Evolutionary conservation across 805 yeast genomes (phyloP), one percentile per base, ranked within the genome.

Genomic region (Blastobotrys terrestris): DNA sequence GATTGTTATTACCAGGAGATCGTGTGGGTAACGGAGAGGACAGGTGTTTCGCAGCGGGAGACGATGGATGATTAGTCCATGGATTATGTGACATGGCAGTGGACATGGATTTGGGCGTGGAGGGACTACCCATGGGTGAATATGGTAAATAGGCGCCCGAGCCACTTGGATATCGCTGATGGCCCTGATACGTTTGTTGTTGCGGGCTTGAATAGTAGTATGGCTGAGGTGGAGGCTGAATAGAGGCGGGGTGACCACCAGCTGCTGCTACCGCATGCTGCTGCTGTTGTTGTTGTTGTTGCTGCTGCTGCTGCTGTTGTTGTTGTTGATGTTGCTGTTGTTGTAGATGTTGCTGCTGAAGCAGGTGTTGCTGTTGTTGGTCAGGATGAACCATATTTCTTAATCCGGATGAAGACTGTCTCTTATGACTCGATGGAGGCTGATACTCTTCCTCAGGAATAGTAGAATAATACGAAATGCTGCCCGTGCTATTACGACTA

Each of bases 191-290:
- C 35, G 35, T 26, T 26, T 26, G 35, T 26, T 26, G 35, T 26
- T 26, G 47, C 47, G 22, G 35, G 7, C 35, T n/a, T 7, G 26
- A 20, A n/a, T 20, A 44, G 22, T 15, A 19, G n/a, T 35, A 44
- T 20, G 48, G 39, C 54, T 40, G 60, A 53, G 14, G 61, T 51
- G 19, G 68, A 66, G 53, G 60, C 62, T 15, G 68, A 65, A 54
- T 67, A 63, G 44, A 60, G 51, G 57, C 59, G 3, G 65, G 44
- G 18, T 20, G 57, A 42, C 49, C 8, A 44, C 39, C 57, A 48
- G 67, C 55, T 18, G 62, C 53, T 49, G 53, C 51, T 26, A 59
- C 59, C 19, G 55, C 55, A n/a, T 50, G 57, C 13, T 19, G 54
- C 51, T 21, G 52, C 15, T 31, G 50, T 50, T 49, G 62, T 41